Percentiles rank a stretch among this genome's conserved stretches.
phyloP scores from a whole-genome alignment of 805 yeast genomes.

The Starmerella asiatica region DNA sequence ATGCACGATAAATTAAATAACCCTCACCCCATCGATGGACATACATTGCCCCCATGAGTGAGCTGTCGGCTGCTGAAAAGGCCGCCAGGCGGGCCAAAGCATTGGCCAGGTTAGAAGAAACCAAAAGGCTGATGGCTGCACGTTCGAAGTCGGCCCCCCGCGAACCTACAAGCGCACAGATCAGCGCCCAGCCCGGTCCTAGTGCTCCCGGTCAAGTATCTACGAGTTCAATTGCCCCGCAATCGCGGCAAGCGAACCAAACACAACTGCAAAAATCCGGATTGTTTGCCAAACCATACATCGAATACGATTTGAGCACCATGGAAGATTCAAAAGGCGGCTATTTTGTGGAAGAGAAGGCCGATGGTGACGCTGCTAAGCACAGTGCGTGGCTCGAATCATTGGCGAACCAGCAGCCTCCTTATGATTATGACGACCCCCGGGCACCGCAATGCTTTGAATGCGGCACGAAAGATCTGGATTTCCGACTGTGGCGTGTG shows the following conservation, averaged over 20 bases:
- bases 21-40: too few relatives aligned
- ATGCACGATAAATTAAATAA: too few relatives aligned
- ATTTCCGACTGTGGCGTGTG: slow-evolving; percentile 52
- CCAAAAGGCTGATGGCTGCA: slow-evolving; percentile 13
- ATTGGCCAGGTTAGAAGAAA: slow-evolving; percentile 17
- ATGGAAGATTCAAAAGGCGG: slow-evolving; percentile 87
- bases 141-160: neutral
- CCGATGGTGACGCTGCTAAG: slow-evolving; percentile 12
- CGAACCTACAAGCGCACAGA: neutral
- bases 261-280: slow-evolving; percentile 9
- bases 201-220: slow-evolving; percentile 3
- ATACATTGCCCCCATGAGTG: too few relatives aligned
- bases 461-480: slow-evolving; percentile 70
- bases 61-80: slow-evolving; percentile 12
- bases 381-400: slow-evolving; percentile 21
- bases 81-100: slow-evolving; percentile 19
- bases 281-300: slow-evolving; percentile 24
- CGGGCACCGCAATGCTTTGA: slow-evolving; percentile 74
- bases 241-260: slow-evolving; percentile 11
- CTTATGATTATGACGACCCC: slow-evolving; percentile 38
- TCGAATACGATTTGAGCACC: slow-evolving; percentile 61
- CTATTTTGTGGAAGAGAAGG: slow-evolving; percentile 40
- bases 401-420: slow-evolving; percentile 27
- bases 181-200: neutral
- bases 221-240: slow-evolving; percentile 5